These are phyloP conservation scores for Lactuca sativa DNA, from an alignment of 129 eudicot species.

Conservation along the genomic window DNA sequence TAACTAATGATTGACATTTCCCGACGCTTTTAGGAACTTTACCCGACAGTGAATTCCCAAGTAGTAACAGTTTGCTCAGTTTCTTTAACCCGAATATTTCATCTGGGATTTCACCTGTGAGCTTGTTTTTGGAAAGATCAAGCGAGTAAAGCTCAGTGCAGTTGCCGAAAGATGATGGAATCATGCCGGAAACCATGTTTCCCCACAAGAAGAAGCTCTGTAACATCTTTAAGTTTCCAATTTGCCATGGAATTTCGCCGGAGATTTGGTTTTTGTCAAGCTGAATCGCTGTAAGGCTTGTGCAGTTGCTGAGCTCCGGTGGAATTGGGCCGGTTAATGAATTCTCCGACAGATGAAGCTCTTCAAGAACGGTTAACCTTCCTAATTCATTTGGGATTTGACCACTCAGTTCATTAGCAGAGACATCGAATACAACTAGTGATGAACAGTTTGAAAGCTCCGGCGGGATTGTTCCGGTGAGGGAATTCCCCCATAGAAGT, in stretches of 20 bases:
- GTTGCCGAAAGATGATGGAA: constrained; percentile 75
- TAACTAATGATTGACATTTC: constrained; percentile 74
- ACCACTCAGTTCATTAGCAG: constrained; percentile 76
- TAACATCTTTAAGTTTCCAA: constrained; percentile 72
- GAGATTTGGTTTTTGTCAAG: constrained; percentile 85
- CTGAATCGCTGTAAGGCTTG: constrained; percentile 79
- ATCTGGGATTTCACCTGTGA: constrained; percentile 79
- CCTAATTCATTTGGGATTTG: constrained; percentile 86
- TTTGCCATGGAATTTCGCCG: constrained; percentile 69
- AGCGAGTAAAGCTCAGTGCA: constrained; percentile 84
- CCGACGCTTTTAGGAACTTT: constrained; percentile 58
- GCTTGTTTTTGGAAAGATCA: constrained; percentile 80
- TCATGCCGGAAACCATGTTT: constrained; percentile 75
- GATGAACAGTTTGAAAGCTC: constrained; percentile 81
- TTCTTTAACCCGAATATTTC: constrained; percentile 72
- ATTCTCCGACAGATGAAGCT: constrained; percentile 93
- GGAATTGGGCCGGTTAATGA: constrained; percentile 67
- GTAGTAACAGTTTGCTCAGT: constrained; percentile 72
- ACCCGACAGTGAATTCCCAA: constrained; percentile 81
- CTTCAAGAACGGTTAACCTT: constrained; percentile 64
- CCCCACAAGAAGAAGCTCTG: constrained; percentile 95
- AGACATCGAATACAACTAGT: constrained; percentile 77
- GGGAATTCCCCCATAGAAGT: constrained; percentile 83
- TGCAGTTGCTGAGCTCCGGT: constrained; percentile 72
- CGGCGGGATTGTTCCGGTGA: constrained; percentile 65